Percentiles rank a stretch among this genome's conserved stretches.
Evolutionary conservation across 176 grass and related monocot species (phyloP).

Genomic region (Bromus sterilis): DNA sequence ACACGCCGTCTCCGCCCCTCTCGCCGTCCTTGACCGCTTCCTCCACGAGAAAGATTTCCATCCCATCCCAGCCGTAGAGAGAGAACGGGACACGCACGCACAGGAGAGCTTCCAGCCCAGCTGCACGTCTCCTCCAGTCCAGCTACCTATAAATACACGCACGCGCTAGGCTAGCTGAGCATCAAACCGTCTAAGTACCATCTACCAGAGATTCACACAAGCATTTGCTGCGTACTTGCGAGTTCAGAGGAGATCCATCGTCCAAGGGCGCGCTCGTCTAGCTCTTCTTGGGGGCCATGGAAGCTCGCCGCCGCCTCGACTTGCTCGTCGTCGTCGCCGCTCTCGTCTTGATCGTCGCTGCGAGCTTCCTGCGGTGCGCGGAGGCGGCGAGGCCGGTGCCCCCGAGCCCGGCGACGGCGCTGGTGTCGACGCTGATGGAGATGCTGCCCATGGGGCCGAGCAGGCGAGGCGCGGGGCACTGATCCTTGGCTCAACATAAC

Average conservation of each 20-base stretch:
- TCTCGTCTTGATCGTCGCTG: not conserved
- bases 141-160: conserved; percentile 1
- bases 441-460: conserved; percentile 41
- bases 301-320: not conserved
- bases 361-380: conserved; percentile 13
- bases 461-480: conserved; percentile 33
- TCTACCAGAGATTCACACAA: not conserved
- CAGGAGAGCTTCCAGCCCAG: not conserved
- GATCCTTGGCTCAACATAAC: not conserved
- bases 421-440: conserved; percentile 36
- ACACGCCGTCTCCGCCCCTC: not conserved
- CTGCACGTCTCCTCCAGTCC: not conserved
- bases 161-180: not conserved
- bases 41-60: not conserved
- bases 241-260: not conserved
- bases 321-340: not conserved
- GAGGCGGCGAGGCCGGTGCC: conserved; percentile 34
- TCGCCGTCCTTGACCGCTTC: conserved; percentile 8
- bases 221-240: not conserved
- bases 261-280: not conserved
- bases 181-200: not conserved
- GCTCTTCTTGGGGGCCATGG: not conserved
- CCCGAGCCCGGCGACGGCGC: conserved; percentile 24
- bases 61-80: not conserved
- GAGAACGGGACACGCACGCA: not conserved